Conservation (phyloP, 768 basidiomycete species). For the Tricholoma furcatifolium region DNA sequence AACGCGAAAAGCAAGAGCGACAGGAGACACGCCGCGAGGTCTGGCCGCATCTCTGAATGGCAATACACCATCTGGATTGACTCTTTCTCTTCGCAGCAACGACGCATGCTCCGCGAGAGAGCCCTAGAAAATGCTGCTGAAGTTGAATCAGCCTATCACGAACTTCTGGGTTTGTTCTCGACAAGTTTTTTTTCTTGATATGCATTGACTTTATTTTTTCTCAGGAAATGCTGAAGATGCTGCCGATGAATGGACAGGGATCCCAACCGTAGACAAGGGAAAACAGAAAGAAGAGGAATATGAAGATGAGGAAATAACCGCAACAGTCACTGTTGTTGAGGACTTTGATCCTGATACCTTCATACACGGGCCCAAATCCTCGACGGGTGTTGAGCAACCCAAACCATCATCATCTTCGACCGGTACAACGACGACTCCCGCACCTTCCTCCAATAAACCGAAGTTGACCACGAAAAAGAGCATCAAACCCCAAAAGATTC, state of each 20-base stretch:
- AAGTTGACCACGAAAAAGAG: constrained; percentile 23
- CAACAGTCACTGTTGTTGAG: constrained; percentile 89
- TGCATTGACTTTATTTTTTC: constrained; percentile 12
- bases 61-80: constrained; percentile 15
- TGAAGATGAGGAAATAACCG: constrained; percentile 80
- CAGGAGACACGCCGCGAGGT: constrained; percentile 80
- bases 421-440: neutral
- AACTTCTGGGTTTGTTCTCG: constrained; percentile 37
- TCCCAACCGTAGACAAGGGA: constrained; percentile 30
- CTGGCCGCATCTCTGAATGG: constrained; percentile 18
- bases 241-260: constrained; percentile 50
- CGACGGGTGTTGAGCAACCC: neutral
- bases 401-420: neutral
- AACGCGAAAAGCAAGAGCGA: constrained; percentile 75
- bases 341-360: constrained; percentile 79
- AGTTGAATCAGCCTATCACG: constrained; percentile 75
- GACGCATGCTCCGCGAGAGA: constrained; percentile 73
- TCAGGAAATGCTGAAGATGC: constrained; percentile 30
- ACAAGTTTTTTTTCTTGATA: neutral
- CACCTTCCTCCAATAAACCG: neutral
- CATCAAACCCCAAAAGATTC: constrained; percentile 42
- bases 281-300: constrained; percentile 64
- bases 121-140: constrained; percentile 75
- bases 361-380: constrained; percentile 43
- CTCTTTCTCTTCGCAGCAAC: constrained; percentile 50